These are phyloP conservation scores for Penicillium atrosanguineum DNA, from an alignment of 495 filamentous ascomycete species.

Conservation along the genomic window DNA sequence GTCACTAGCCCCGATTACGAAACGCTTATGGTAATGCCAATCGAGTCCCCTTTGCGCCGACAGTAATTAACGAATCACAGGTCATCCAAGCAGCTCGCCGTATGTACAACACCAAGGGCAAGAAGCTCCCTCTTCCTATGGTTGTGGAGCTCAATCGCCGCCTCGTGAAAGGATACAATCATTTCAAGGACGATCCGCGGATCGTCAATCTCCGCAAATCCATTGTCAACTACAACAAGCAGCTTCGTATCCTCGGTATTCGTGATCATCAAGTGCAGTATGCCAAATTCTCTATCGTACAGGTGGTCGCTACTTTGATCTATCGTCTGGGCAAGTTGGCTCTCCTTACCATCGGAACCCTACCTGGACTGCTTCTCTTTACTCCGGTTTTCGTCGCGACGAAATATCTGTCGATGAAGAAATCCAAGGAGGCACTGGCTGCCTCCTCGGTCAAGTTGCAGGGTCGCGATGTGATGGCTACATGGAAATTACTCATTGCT, in stretches of 20 bases:
- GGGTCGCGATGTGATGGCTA: constrained; percentile 93
- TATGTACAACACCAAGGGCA: constrained; percentile 89
- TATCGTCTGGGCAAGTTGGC: constrained; percentile 77
- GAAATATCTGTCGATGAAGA: constrained; percentile 85
- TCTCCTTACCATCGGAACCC: constrained; percentile 72
- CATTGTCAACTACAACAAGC: constrained; percentile 83
- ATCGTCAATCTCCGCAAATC: constrained; percentile 75
- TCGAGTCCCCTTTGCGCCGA: neutral
- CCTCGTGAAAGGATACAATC: constrained; percentile 85
- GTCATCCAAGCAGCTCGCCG: constrained; percentile 90
- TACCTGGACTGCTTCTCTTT: constrained; percentile 87
- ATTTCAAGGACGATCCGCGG: constrained; percentile 87
- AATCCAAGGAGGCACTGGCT: constrained; percentile 86
- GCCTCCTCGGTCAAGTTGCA: constrained; percentile 93
- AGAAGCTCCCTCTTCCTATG: constrained; percentile 89
- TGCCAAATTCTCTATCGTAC: constrained; percentile 73
- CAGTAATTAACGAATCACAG: constrained; percentile 41
- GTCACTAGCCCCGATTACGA: constrained; percentile 95
- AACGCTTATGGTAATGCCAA: constrained; percentile 76
- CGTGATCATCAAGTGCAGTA: constrained; percentile 96
- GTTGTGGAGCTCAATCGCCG: constrained; percentile 96
- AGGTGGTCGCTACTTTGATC: constrained; percentile 71
- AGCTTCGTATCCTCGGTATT: constrained; percentile 79
- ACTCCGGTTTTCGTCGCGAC: constrained; percentile 85
- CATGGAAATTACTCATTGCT: constrained; percentile 95